phyloP scores from a whole-genome alignment of 2,329 filamentous ascomycete genomes.

The Albifimbria verrucaria region DNA sequence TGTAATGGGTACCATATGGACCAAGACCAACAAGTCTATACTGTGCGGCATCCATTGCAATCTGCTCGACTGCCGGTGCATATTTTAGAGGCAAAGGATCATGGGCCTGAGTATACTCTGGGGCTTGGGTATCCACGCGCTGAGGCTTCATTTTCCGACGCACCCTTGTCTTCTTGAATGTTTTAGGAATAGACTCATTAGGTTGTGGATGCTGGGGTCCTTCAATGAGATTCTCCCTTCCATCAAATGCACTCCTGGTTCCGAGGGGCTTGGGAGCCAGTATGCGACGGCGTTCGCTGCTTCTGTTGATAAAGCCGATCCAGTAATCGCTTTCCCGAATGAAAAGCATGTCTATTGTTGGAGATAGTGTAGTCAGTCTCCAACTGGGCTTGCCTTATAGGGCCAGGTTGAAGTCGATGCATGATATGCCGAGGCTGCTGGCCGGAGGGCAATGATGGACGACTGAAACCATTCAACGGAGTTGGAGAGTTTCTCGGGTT shows the following conservation, averaged over 20 bases:
- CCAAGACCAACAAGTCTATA: conserved; percentile 49
- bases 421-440: too few species aligned
- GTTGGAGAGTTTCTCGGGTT: too few species aligned
- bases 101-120: conserved; percentile 50
- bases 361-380: conserved; percentile 42
- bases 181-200: background rate
- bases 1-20: conserved; percentile 59
- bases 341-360: conserved; percentile 38
- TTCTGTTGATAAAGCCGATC: conserved; percentile 50
- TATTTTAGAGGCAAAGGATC: conserved; percentile 40
- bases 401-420: conserved; percentile 12
- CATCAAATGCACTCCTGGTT: too few species aligned
- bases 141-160: conserved; percentile 43
- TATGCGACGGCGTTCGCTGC: conserved; percentile 20
- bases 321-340: conserved; percentile 48
- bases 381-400: conserved; percentile 50
- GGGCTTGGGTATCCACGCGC: conserved; percentile 45
- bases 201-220: too few species aligned
- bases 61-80: conserved; percentile 5
- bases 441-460: too few species aligned
- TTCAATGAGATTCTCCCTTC: too few species aligned
- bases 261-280: background rate
- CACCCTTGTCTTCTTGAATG: conserved; percentile 22
- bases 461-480: background rate
- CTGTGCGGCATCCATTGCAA: conserved; percentile 12